Conservation (phyloP, 1,139 yeast species). For the Diutina pseudorugosa region DNA sequence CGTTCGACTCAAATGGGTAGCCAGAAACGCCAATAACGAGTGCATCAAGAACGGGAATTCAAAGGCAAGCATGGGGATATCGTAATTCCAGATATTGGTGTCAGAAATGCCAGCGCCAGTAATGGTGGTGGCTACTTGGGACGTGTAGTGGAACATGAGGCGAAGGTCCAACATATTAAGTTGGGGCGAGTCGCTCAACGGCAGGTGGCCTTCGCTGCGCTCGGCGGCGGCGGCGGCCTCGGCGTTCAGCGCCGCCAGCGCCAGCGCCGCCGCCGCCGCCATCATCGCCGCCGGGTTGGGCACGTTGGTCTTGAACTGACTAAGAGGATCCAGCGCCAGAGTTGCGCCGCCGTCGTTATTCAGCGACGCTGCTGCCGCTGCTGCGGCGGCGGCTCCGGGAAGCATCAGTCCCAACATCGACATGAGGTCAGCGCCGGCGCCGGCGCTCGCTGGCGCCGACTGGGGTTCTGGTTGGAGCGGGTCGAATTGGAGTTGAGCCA, state of each 20-base stretch:
- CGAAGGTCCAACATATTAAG: slow-evolving; percentile 69
- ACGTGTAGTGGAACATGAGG: slow-evolving; percentile 78
- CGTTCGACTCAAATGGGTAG: slow-evolving; percentile 75
- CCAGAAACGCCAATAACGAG: slow-evolving; percentile 77
- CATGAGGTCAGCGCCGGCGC: neutral
- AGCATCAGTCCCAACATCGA: neutral
- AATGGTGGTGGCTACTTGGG: slow-evolving; percentile 75
- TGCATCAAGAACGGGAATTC: slow-evolving; percentile 88
- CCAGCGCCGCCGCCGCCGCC: slow-evolving; percentile 4
- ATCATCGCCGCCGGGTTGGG: slow-evolving; percentile 1
- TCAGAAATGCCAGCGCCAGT: slow-evolving; percentile 87
- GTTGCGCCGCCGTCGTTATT: no score
- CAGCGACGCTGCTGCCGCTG: neutral
- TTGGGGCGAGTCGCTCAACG: neutral
- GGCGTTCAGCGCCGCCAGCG: neutral
- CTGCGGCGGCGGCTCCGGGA: neutral
- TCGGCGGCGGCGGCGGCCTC: slow-evolving; percentile 1
- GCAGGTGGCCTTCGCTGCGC: neutral
- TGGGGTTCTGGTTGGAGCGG: neutral
- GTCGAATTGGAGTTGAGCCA: neutral
- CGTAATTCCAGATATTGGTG: slow-evolving; percentile 75
- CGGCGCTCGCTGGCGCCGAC: neutral
- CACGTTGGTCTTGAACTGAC: neutral
- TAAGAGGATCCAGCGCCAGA: neutral
- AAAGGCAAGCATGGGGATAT: slow-evolving; percentile 81